Percentiles rank a stretch among this genome's conserved stretches.
These are phyloP conservation scores for Paxillus involutus DNA, from an alignment of 768 basidiomycete species.

Conservation along the genomic window DNA sequence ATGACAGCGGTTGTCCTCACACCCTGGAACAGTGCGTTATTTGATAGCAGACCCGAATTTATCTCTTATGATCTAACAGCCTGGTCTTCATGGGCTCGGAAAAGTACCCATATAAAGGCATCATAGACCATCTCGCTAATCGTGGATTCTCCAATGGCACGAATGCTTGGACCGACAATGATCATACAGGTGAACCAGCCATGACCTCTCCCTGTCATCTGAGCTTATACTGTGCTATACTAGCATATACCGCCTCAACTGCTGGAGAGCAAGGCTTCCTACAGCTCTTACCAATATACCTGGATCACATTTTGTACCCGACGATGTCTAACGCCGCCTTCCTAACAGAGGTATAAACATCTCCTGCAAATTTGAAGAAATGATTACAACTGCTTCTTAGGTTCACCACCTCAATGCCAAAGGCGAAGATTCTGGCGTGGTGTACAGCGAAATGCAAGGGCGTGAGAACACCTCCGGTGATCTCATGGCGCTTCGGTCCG, in stretches of 20 bases:
- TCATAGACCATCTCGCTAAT: constrained; percentile 93
- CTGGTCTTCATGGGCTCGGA: constrained; percentile 95
- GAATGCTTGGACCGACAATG: constrained; percentile 97
- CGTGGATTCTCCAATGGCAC: constrained; percentile 89
- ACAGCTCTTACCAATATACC: constrained; percentile 82
- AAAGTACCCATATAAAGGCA: constrained; percentile 94
- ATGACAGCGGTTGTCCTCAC: constrained; percentile 94
- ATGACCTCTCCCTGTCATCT: not conserved
- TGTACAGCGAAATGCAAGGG: constrained; percentile 97
- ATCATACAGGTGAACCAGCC: constrained; percentile 57
- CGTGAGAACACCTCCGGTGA: constrained; percentile 91
- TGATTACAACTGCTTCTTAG: constrained; percentile 37
- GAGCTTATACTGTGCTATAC: not conserved
- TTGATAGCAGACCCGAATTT: not conserved
- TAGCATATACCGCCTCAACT: constrained; percentile 91
- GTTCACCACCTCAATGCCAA: constrained; percentile 94
- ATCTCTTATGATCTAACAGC: constrained; percentile 36
- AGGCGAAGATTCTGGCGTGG: constrained; percentile 92
- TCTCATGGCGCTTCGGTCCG: constrained; percentile 83
- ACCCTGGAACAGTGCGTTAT: constrained; percentile 87
- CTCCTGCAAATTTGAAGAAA: not conserved
- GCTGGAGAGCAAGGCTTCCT: constrained; percentile 93
- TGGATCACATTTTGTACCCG: constrained; percentile 97
- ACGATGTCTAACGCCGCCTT: constrained; percentile 88
- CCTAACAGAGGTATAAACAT: constrained; percentile 53